Evolutionary conservation across 2,329 filamentous ascomycete species (phyloP).

Genomic region (Penicillium sp.): DNA sequence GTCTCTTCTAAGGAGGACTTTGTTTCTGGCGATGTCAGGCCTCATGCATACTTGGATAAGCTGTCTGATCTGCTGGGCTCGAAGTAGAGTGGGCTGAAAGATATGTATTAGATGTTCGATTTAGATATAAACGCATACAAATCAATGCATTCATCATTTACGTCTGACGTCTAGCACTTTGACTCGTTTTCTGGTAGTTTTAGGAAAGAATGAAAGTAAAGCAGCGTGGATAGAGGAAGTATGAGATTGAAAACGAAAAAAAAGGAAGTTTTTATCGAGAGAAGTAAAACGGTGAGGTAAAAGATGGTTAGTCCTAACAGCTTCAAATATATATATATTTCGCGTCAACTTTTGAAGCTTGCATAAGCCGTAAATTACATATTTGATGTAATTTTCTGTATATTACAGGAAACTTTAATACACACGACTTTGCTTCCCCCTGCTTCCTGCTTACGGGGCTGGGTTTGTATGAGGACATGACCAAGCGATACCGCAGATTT

Average conservation of each 20-base stretch:
- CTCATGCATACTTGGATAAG: slow-evolving; percentile 79
- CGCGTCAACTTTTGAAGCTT: too few species aligned
- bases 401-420: neutral
- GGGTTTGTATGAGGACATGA: neutral
- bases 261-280: too few species aligned
- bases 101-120: neutral
- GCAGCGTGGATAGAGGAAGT: too few species aligned
- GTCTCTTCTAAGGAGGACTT: slow-evolving; percentile 80
- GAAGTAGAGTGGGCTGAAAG: neutral
- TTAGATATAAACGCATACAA: neutral
- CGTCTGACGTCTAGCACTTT: neutral
- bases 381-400: neutral
- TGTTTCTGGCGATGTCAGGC: slow-evolving; percentile 71
- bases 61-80: slow-evolving; percentile 69
- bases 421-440: neutral
- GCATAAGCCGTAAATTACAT: too few species aligned
- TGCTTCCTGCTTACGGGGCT: neutral
- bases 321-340: too few species aligned
- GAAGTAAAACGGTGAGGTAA: too few species aligned
- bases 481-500: neutral
- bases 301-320: too few species aligned
- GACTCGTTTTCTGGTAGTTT: neutral
- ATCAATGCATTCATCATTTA: neutral
- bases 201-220: too few species aligned
- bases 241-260: too few species aligned